A percentile compares a stretch with the other conserved stretches of the same genome.
These are phyloP conservation scores for Lentinula novae-zelandiae DNA, from an alignment of 1,284 basidiomycete species.

Conservation along the genomic window DNA sequence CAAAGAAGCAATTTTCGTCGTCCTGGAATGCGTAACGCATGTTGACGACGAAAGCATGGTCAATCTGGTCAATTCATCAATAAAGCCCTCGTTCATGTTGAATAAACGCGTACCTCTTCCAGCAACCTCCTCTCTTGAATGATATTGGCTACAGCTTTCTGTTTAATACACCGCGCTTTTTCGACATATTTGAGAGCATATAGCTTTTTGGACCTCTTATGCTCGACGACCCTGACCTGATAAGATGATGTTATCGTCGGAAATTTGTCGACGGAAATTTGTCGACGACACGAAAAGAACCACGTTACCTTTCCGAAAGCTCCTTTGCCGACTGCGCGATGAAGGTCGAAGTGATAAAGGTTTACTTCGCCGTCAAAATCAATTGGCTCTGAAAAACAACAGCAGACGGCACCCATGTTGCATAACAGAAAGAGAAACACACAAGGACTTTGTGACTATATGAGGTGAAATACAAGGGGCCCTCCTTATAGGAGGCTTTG, in stretches of 20 bases:
- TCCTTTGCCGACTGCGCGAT: constrained; percentile 91
- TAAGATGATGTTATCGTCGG: background rate
- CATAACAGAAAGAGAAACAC: constrained; percentile 1
- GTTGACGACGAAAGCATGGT: constrained; percentile 93
- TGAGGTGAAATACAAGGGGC: constrained; percentile 4
- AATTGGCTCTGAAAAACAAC: constrained; percentile 70
- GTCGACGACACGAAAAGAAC: background rate
- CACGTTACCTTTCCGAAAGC: constrained; percentile 91
- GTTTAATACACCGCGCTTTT: constrained; percentile 88
- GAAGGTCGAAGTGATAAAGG: constrained; percentile 94
- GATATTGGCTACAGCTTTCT: constrained; percentile 91
- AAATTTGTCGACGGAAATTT: background rate
- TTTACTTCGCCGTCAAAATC: constrained; percentile 94
- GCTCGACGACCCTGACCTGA: constrained; percentile 88
- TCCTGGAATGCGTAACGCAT: constrained; percentile 97
- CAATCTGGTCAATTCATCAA: constrained; percentile 56
- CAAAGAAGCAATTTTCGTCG: constrained; percentile 97
- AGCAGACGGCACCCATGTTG: constrained; percentile 15
- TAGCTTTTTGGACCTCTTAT: constrained; percentile 89
- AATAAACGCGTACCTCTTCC: constrained; percentile 65
- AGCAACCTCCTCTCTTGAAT: constrained; percentile 89
- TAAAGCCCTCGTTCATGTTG: background rate
- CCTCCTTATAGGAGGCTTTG: background rate
- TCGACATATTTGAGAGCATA: constrained; percentile 99
- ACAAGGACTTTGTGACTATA: background rate